A percentile compares a stretch with the other conserved stretches of the same genome.
Evolutionary conservation across 208 protist species (phyloP).

Genomic region (Eutreptiella sp.): DNA sequence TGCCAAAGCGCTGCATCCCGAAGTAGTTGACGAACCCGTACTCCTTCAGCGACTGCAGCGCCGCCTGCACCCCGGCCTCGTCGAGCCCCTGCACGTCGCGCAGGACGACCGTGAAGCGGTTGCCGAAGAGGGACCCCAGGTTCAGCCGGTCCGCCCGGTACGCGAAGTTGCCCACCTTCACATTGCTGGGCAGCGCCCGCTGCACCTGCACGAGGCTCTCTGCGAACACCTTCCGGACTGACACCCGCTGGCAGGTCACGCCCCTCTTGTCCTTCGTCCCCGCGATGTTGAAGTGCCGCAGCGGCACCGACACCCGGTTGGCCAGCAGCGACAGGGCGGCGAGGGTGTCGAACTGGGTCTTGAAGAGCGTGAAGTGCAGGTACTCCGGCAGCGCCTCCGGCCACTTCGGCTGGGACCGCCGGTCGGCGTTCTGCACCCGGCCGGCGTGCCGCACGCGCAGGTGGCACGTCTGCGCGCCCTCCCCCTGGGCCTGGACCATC

Average conservation of each 20-base stretch:
- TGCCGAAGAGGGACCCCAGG: constrained; percentile 77
- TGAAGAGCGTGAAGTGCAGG: constrained; percentile 83
- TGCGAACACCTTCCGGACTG: constrained; percentile 55
- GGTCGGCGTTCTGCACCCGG: not conserved
- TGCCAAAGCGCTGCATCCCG: constrained; percentile 87
- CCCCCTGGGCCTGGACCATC: not conserved
- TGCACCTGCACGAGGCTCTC: constrained; percentile 58
- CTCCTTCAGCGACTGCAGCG: constrained; percentile 28
- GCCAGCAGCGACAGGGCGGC: constrained; percentile 55
- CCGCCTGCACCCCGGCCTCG: constrained; percentile 32
- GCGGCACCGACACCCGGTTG: constrained; percentile 41
- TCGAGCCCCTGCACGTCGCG: constrained; percentile 42
- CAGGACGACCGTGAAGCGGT: constrained; percentile 81
- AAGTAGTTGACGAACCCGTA: constrained; percentile 89
- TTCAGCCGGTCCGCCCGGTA: constrained; percentile 49
- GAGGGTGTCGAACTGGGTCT: constrained; percentile 70
- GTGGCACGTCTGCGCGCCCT: too few relatives aligned
- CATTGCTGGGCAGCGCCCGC: constrained; percentile 40
- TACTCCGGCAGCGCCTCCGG: constrained; percentile 29
- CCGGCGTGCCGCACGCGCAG: too few relatives aligned
- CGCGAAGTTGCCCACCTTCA: constrained; percentile 71
- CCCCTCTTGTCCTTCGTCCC: constrained; percentile 85
- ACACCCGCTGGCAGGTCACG: constrained; percentile 72
- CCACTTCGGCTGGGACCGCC: constrained; percentile 18
- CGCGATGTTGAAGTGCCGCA: constrained; percentile 55